Base-by-base conservation (phyloP, 306 rosid genomes). In the Quercus aquifolioides region DNA sequence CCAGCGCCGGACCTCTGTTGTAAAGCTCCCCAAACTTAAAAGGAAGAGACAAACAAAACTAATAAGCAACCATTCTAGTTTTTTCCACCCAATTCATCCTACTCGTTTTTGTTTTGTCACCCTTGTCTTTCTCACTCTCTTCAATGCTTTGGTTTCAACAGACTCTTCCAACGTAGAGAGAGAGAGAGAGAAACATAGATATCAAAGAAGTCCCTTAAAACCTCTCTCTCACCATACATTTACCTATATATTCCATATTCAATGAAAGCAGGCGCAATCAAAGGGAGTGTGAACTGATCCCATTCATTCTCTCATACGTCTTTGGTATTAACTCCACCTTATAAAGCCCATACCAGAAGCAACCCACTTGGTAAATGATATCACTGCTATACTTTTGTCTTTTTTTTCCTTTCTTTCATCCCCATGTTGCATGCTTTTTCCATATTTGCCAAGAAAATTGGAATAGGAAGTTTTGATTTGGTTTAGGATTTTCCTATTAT, bases 241-340 rank as follows among this genome's bases (percentile, higher is more conserved):
- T 9, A 64, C 14, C 13, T 13, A 12, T 49, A 12, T 0, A 26
- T 74, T 71, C 60, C 69, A 55, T 60, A 74, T 81, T 80, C 80
- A 76, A 74, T 64, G 80, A 81, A 81, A 85, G 82, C 83, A 81
- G 86, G 68, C 82, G 56, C 68, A 57, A 69, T 78, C 74, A 83
- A 73, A 60, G 73, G 54, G 82, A 79, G 73, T 71, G 84, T 87
- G 84, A 84, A 69, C 31, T 69, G 89, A 86, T 81, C 26, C 25
- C 78, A 69, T 83, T 55, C 78, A 80, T 46, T 78, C 80, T 57
- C 75, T 58, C 28, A 30, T 78, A 83, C 85, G 87, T 74, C 75
- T 70, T 79, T 64, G 54, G 23, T 77, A 28, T 74, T 71, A n/a
- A 72, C 76, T 81, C 67, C 7, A 65, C 55, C 71, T 74, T 72